A percentile compares a stretch with the other conserved stretches of the same genome.
These are phyloP conservation scores for Pterulicium gracile DNA, from an alignment of 1,284 basidiomycete species.

Conservation along the genomic window DNA sequence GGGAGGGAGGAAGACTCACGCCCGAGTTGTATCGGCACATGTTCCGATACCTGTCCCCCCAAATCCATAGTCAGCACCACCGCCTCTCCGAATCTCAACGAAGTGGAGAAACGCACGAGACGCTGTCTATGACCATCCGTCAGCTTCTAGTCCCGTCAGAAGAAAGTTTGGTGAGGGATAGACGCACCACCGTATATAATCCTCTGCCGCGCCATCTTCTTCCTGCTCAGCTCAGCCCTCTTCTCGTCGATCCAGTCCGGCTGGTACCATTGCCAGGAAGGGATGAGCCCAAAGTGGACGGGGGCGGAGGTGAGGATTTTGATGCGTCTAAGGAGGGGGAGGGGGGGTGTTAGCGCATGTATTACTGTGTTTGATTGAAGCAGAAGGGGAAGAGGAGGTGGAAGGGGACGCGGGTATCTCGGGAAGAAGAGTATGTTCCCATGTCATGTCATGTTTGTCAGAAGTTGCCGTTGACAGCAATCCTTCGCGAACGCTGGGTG, in stretches of 20 bases:
- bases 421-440: too few relatives aligned
- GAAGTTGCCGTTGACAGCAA: too few relatives aligned
- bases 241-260: conserved; percentile 51
- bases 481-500: too few relatives aligned
- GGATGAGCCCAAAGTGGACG: conserved; percentile 23
- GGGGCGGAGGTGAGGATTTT: conserved; percentile 18
- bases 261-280: conserved; percentile 29
- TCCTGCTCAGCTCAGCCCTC: conserved; percentile 35
- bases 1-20: conserved; percentile 7
- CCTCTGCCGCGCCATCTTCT: conserved; percentile 34
- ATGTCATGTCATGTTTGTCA: too few relatives aligned
- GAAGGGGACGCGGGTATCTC: too few relatives aligned
- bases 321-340: conserved; percentile 22
- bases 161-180: not conserved
- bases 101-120: conserved; percentile 9
- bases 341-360: too few relatives aligned
- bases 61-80: too few relatives aligned
- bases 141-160: not conserved
- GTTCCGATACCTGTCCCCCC: conserved; percentile 13
- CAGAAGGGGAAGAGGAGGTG: too few relatives aligned
- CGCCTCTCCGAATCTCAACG: too few relatives aligned
- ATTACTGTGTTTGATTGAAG: too few relatives aligned
- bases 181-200: conserved; percentile 22
- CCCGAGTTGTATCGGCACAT: conserved; percentile 17
- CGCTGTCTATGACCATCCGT: conserved; percentile 12